phyloP scores from a whole-genome alignment of 208 protist species.

The Acanthamoeba quina region DNA sequence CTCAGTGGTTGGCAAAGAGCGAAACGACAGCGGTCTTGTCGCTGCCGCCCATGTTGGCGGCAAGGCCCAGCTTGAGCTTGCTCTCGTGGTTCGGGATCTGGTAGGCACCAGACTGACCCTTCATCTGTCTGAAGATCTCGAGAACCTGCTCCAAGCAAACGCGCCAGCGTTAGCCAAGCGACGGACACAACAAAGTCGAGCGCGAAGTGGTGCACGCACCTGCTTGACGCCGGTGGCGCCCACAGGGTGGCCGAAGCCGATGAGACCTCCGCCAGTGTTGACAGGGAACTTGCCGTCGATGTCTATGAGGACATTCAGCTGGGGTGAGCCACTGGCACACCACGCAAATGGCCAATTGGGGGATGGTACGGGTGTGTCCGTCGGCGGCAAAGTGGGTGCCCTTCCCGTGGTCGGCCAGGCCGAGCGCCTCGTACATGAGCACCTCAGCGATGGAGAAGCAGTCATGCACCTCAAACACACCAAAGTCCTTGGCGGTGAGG shows the following conservation, averaged over 20 bases:
- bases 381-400: constrained; percentile 91
- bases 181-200: background rate
- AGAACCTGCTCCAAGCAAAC: constrained; percentile 87
- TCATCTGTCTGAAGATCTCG: constrained; percentile 95
- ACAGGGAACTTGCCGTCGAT: constrained; percentile 92
- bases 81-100: constrained; percentile 80
- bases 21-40: constrained; percentile 94
- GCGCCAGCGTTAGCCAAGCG: background rate
- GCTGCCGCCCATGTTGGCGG: constrained; percentile 95
- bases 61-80: constrained; percentile 91
- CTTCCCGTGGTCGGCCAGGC: constrained; percentile 92
- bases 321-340: background rate
- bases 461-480: constrained; percentile 93
- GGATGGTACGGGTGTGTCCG: constrained; percentile 75
- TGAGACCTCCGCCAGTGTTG: constrained; percentile 94
- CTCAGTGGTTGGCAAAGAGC: constrained; percentile 84
- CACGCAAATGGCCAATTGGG: too few relatives aligned
- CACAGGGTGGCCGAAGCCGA: constrained; percentile 94
- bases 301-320: constrained; percentile 70
- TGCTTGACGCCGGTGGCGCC: constrained; percentile 80
- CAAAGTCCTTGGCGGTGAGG: constrained; percentile 10
- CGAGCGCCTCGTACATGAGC: constrained; percentile 95
- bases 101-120: constrained; percentile 93
- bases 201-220: background rate
- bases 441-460: constrained; percentile 95